Conservation (phyloP, 2,329 filamentous ascomycete genomes). For the Pezicula radicicola region DNA sequence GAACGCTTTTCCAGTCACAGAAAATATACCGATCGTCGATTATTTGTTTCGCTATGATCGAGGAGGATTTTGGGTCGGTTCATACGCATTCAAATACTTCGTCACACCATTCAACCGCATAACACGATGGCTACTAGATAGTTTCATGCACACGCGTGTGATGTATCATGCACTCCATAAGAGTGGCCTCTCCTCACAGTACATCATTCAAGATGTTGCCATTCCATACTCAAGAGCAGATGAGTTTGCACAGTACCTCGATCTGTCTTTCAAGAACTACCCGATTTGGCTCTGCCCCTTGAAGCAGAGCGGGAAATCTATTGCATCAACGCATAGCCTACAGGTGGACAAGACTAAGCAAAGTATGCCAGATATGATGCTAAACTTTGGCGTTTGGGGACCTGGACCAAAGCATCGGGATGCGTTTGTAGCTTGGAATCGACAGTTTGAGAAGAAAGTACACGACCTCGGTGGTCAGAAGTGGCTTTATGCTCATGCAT, state of each 20-base stretch:
- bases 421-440: conserved; percentile 66
- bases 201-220: conserved; percentile 61
- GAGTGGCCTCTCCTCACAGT: conserved; percentile 49
- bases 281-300: conserved; percentile 55
- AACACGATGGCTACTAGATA: conserved; percentile 55
- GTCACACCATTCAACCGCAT: conserved; percentile 54
- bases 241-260: conserved; percentile 48
- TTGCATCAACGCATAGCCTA: conserved; percentile 13
- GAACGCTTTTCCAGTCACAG: conserved; percentile 24
- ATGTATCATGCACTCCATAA: conserved; percentile 61
- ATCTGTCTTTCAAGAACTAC: conserved; percentile 29
- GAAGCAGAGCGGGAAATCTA: conserved; percentile 24
- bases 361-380: conserved; percentile 40
- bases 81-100: conserved; percentile 60
- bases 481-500: conserved; percentile 83
- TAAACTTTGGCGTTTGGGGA: conserved; percentile 76
- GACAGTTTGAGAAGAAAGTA: conserved; percentile 67
- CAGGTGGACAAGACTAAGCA: conserved; percentile 13
- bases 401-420: conserved; percentile 55
- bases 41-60: conserved; percentile 63
- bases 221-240: conserved; percentile 47
- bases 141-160: conserved; percentile 56
- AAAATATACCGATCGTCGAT: conserved; percentile 42
- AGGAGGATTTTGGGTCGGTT: conserved; percentile 64
- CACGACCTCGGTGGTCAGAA: conserved; percentile 71